These are phyloP conservation scores for Talaromyces funiculosus DNA, from an alignment of 2,329 filamentous ascomycete species.

Conservation along the genomic window DNA sequence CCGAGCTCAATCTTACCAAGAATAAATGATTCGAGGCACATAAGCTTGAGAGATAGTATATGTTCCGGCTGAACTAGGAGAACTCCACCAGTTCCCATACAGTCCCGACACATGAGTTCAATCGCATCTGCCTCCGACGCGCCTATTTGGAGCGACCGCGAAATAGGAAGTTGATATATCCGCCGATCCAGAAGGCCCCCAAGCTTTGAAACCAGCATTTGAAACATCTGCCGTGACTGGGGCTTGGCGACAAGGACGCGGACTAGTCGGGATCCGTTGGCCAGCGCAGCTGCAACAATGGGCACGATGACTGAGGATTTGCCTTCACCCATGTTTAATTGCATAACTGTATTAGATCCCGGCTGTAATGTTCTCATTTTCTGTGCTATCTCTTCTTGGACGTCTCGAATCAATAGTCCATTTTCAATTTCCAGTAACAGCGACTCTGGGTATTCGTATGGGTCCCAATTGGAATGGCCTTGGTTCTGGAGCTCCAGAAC, in stretches of 20 bases:
- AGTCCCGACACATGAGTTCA: background rate
- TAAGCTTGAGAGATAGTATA: background rate
- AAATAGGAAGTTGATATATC: background rate
- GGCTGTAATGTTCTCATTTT: background rate
- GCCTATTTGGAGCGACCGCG: background rate
- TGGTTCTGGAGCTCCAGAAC: background rate
- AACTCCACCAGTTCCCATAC: background rate
- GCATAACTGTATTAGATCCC: background rate
- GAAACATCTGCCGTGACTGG: background rate
- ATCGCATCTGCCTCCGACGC: background rate
- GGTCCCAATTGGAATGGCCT: background rate
- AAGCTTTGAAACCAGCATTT: background rate
- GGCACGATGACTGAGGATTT: background rate
- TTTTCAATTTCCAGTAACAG: background rate
- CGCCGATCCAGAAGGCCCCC: background rate
- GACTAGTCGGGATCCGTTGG: background rate
- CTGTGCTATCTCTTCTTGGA: background rate
- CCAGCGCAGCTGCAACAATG: background rate
- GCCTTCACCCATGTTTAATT: background rate
- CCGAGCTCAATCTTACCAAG: background rate
- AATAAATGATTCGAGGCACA: background rate
- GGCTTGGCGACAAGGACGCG: background rate
- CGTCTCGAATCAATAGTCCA: background rate
- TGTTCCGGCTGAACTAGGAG: background rate
- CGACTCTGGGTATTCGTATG: background rate